A percentile compares a stretch with the other conserved stretches of the same genome.
Conservation (phyloP, 345 rosid genomes). For the Eucalyptus decipiens region DNA sequence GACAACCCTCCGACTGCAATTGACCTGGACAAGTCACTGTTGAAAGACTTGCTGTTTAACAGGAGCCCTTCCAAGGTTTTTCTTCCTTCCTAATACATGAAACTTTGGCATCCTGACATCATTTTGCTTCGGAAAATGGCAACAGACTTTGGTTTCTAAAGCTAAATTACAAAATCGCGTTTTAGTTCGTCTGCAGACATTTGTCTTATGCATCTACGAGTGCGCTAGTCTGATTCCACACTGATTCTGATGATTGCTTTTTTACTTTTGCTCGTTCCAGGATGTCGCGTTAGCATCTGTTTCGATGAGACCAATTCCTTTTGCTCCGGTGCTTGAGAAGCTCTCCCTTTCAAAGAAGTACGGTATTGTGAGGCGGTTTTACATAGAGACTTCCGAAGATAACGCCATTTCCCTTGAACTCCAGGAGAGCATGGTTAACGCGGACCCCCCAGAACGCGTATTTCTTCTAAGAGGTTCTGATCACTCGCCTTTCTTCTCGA, state of each 20-base stretch:
- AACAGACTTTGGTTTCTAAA: not conserved
- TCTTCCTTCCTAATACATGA: not conserved
- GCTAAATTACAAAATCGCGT: not conserved
- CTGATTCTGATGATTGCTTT: not conserved
- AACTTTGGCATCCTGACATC: not conserved
- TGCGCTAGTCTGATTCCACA: not conserved
- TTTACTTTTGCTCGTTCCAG: conserved; percentile 15
- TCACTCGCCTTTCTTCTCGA: conserved; percentile 99
- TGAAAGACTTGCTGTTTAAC: conserved; percentile 67
- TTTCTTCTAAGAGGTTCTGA: conserved; percentile 83
- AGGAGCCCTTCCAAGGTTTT: conserved; percentile 81
- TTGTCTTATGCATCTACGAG: not conserved
- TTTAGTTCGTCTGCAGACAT: not conserved
- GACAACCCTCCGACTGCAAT: conserved; percentile 78
- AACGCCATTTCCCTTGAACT: conserved; percentile 61
- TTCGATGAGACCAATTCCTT: conserved; percentile 89
- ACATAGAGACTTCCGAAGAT: conserved; percentile 66
- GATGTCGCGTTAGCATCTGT: conserved; percentile 92
- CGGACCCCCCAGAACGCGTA: conserved; percentile 72
- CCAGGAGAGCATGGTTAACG: conserved; percentile 69
- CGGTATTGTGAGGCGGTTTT: conserved; percentile 79
- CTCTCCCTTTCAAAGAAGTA: conserved; percentile 66
- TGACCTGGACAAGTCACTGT: conserved; percentile 70
- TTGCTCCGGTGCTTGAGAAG: conserved; percentile 90
- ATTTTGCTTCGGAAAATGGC: not conserved